These are phyloP conservation scores for Entomortierella parvispora DNA, from an alignment of 192 early-diverging fungal genomes.

Conservation along the genomic window DNA sequence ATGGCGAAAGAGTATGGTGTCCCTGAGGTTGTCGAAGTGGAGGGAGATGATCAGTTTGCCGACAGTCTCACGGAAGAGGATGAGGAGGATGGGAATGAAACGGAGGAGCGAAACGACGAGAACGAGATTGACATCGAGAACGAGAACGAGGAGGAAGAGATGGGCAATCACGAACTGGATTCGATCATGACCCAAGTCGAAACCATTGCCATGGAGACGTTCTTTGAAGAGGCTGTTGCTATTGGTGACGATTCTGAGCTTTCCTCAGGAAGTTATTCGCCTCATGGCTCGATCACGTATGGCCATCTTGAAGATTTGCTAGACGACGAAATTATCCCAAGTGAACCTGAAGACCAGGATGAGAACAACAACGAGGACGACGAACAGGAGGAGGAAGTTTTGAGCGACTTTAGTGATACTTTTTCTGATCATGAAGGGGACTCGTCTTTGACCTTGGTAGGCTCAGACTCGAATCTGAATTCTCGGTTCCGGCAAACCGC, in stretches of 20 bases:
- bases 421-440: conserved; percentile 17
- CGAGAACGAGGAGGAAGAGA: too few species aligned
- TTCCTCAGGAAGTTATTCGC: too few species aligned
- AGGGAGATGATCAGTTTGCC: conserved; percentile 47
- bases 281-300: too few species aligned
- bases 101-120: neutral
- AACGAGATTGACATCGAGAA: neutral
- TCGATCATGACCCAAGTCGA: too few species aligned
- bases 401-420: conserved; percentile 20
- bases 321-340: too few species aligned
- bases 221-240: neutral
- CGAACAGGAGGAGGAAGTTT: conserved; percentile 1
- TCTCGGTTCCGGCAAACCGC: too few species aligned
- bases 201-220: too few species aligned
- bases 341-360: neutral
- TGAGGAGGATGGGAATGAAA: conserved; percentile 13
- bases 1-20: conserved; percentile 11
- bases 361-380: neutral
- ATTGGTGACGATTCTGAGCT: too few species aligned
- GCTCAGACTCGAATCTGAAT: too few species aligned
- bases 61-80: conserved; percentile 31
- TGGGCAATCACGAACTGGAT: neutral
- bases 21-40: conserved; percentile 21
- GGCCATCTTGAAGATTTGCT: too few species aligned
- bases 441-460: too few species aligned